Conservation (phyloP, 495 filamentous ascomycete species). For the Thermochaetoides thermophila region DNA sequence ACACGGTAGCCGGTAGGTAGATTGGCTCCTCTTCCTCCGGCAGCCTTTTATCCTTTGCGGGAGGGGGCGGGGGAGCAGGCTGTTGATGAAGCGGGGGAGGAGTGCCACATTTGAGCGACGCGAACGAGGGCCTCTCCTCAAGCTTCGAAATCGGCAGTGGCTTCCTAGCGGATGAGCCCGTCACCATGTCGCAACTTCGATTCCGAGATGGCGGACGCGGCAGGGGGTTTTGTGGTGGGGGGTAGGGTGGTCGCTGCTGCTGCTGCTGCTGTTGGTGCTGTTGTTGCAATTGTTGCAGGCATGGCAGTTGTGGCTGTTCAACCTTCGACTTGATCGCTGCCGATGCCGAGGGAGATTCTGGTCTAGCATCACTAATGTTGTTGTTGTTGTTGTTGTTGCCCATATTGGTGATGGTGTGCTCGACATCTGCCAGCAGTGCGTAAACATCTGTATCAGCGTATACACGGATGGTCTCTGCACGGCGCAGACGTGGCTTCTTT, state of each 20-base stretch:
- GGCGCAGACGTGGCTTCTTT: conserved; percentile 12
- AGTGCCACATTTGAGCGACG: conserved; percentile 8
- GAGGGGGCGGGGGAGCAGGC: conserved; percentile 1
- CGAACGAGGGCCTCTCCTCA: conserved; percentile 13
- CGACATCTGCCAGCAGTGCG: conserved; percentile 45
- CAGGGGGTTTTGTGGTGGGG: too few species aligned
- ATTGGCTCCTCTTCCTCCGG: too few species aligned
- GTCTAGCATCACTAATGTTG: too few species aligned
- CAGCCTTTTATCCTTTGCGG: too few species aligned
- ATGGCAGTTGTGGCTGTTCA: too few species aligned
- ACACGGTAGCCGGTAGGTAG: conserved; percentile 32
- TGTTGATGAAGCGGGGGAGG: not conserved
- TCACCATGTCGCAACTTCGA: conserved; percentile 28
- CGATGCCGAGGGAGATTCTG: too few species aligned
- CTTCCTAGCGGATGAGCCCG: conserved; percentile 8
- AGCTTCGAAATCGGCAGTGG: conserved; percentile 7
- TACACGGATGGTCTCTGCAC: conserved; percentile 49
- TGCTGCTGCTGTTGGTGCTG: too few species aligned
- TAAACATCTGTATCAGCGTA: conserved; percentile 52
- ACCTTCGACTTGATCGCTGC: too few species aligned
- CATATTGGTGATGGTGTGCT: conserved; percentile 42
- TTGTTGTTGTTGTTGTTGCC: conserved; percentile 17
- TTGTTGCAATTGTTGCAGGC: too few species aligned
- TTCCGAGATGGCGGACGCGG: too few species aligned
- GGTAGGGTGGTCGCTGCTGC: too few species aligned